These are phyloP conservation scores for Casuarina cunninghamiana DNA, from an alignment of 306 rosid species.

Conservation along the genomic window DNA sequence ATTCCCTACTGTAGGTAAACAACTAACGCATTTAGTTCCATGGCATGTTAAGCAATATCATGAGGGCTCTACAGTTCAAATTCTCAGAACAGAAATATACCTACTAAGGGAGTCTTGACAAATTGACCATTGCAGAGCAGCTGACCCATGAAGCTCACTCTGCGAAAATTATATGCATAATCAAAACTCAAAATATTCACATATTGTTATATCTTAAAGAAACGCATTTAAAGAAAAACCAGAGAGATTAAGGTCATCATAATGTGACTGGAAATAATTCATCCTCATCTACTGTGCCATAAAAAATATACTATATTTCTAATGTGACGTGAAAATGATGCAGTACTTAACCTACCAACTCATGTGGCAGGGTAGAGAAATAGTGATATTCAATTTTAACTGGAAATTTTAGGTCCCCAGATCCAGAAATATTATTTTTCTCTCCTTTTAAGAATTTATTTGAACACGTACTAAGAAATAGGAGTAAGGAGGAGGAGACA, in stretches of 20 bases:
- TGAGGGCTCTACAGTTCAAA: neutral
- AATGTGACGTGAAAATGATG: neutral
- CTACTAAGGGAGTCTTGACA: constrained; percentile 84
- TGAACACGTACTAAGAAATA: neutral
- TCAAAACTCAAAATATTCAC: neutral
- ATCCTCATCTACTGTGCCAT: neutral
- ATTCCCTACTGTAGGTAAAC: constrained; percentile 5
- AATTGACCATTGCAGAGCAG: constrained; percentile 95
- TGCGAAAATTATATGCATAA: constrained; percentile 34
- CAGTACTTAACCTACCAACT: neutral
- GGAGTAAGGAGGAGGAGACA: neutral
- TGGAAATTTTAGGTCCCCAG: neutral
- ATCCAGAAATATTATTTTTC: neutral
- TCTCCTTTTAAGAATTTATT: neutral
- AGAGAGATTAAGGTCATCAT: neutral
- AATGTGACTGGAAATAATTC: neutral
- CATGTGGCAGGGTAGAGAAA: neutral
- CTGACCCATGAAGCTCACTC: constrained; percentile 90
- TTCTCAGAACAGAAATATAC: constrained; percentile 36
- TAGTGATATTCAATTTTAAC: neutral
- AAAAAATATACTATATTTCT: neutral
- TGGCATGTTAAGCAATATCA: neutral
- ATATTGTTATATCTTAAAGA: neutral
- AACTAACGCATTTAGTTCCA: neutral
- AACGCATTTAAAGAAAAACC: neutral